These are phyloP conservation scores for Cocos nucifera DNA, from an alignment of 176 grass and related monocot species.

Conservation along the genomic window DNA sequence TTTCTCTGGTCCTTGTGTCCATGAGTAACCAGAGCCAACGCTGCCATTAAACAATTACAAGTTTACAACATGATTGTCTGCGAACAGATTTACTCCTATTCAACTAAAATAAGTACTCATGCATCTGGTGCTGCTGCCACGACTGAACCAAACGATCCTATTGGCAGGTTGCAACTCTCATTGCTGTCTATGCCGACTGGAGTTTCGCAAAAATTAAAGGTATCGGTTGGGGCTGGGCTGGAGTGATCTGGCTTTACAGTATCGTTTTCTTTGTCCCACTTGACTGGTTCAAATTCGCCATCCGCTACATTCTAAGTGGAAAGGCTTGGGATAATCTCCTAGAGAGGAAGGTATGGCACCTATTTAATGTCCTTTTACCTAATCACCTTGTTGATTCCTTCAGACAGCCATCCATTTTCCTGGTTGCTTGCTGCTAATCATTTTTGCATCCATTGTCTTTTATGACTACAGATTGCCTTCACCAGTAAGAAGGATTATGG, in stretches of 20 bases:
- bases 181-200: conserved; percentile 12
- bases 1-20: too few relatives aligned
- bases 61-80: too few relatives aligned
- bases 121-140: too few relatives aligned
- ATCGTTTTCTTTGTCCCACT: conserved; percentile 6
- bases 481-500: conserved; percentile 10
- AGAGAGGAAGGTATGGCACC: conserved; percentile 5
- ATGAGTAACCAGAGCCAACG: too few relatives aligned
- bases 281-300: conserved; percentile 3
- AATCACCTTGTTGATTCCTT: too few relatives aligned
- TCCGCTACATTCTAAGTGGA: conserved; percentile 13
- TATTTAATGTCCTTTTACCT: not conserved
- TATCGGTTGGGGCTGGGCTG: conserved; percentile 4
- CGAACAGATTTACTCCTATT: too few relatives aligned
- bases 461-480: not conserved
- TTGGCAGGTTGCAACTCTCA: conserved; percentile 12
- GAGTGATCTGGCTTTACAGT: conserved; percentile 11
- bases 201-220: conserved; percentile 10
- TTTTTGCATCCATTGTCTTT: not conserved
- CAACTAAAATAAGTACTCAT: too few relatives aligned
- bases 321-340: conserved; percentile 13
- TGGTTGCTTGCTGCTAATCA: too few relatives aligned
- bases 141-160: not conserved
- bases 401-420: too few relatives aligned
- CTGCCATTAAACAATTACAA: too few relatives aligned